Conservation (phyloP, 805 yeast species). For the Debaryomyces prosopidis region DNA sequence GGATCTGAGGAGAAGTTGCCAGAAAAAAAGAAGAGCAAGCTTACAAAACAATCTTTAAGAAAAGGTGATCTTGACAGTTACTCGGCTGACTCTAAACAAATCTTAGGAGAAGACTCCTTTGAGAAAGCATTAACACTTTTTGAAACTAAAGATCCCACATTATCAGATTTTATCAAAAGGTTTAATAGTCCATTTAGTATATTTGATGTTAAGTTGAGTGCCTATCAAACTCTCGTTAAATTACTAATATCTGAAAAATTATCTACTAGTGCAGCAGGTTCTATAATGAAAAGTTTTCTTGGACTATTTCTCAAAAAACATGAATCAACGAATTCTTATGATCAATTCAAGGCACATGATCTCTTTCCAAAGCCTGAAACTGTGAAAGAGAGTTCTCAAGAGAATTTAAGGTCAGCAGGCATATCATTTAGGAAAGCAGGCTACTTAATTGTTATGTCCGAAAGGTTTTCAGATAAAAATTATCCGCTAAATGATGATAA, state of each 20-base stretch:
- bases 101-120: not conserved
- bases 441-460: not conserved
- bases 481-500: not conserved
- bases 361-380: not conserved
- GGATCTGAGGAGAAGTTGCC: not conserved
- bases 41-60: not conserved
- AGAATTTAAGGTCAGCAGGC: not conserved
- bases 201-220: not conserved
- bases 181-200: not conserved
- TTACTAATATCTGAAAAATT: not conserved
- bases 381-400: not conserved
- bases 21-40: not conserved
- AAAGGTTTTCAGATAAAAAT: not conserved
- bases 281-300: not conserved
- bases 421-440: not conserved
- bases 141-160: not conserved
- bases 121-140: not conserved
- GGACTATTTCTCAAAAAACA: not conserved
- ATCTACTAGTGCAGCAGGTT: not conserved
- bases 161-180: not conserved
- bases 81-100: not conserved
- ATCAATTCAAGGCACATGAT: not conserved
- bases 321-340: not conserved
- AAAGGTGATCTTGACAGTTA: not conserved
- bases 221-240: not conserved